A percentile compares a stretch with the other conserved stretches of the same genome.
phyloP scores from a whole-genome alignment of 2,329 filamentous ascomycete genomes.

The Fusarium falciforme region DNA sequence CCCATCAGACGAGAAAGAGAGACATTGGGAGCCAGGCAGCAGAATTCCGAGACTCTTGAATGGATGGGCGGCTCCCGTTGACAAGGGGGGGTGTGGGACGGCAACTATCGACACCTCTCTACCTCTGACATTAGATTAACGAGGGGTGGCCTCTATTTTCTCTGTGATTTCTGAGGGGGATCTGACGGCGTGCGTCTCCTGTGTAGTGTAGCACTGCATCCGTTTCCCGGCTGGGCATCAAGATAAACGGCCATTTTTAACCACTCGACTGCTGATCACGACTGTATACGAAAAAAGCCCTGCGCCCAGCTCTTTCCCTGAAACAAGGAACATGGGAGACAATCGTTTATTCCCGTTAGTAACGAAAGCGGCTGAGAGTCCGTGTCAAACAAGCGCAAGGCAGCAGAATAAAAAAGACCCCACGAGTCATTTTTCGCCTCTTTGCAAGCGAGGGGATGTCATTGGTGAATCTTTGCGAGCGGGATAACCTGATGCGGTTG shows the following conservation, averaged over 20 bases:
- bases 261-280: not conserved
- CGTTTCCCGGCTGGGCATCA: not conserved
- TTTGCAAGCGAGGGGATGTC: not conserved
- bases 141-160: not conserved
- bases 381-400: conserved; percentile 24
- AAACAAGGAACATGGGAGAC: not conserved
- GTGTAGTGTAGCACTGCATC: not conserved
- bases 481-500: conserved; percentile 2
- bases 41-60: conserved; percentile 45
- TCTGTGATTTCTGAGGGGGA: not conserved
- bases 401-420: conserved; percentile 29
- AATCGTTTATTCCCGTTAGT: not conserved
- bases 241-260: not conserved
- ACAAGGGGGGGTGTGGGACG: conserved; percentile 1
- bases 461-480: conserved; percentile 1
- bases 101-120: not conserved
- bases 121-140: not conserved
- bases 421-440: conserved; percentile 4
- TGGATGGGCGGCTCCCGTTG: conserved; percentile 27
- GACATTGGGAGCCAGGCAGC: conserved; percentile 42
- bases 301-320: not conserved
- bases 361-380: not conserved
- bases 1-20: not conserved
- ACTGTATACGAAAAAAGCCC: not conserved
- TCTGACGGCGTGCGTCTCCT: not conserved